Evolutionary conservation across 2,329 filamentous ascomycete species (phyloP), one percentile per base, ranked within the genome.

Genomic region (Penicillium janthinellum): DNA sequence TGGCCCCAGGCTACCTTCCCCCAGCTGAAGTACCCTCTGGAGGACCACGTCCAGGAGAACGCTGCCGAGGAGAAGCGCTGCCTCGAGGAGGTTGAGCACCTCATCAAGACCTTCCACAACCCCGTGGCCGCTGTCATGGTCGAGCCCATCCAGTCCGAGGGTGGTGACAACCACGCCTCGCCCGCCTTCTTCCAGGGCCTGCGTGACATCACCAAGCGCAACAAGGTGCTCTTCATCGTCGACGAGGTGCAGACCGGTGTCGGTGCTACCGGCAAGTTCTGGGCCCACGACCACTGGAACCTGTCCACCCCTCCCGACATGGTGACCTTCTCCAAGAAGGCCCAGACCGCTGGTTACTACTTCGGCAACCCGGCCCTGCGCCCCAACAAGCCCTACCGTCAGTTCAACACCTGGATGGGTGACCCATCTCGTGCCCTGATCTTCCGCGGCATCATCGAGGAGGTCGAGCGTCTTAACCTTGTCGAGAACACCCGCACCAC

Each of bases 361-460:
- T 96, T 88, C 74, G 89, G 89, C 62, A 89, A 95, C 83, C 84
- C 86, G 10, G 87, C 86, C 44, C 84, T 96, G 67, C 84, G 90
- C 12, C 92, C 92, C 63, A 96, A 96, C 83, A 93, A 93, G 84
- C 90, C 93, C 5, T 96, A 96, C 83, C 88, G 92, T 63, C 92
- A 96, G 79, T 96, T 96, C 84, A 96, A 96, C 84, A 96, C 92
- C 51, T 96, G 92, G 92, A 96, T 96, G 89, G 92, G 92, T 70
- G 92, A 96, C 79, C 92, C 92, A 15, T 88, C 90, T 14, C 88
- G 91, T 61, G 91, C 90, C 15, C 81, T 96, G 61, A 84, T 96
- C 66, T 96, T 96, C 88, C 87, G 90, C 64, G 89, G 87, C 71
- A 96, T 96, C 79, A 86, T 94, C 73, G 79, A 90, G 59, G 92